Base-by-base conservation (phyloP, 2,329 filamentous ascomycete species). In the Fusarium brevicatenulatum region DNA sequence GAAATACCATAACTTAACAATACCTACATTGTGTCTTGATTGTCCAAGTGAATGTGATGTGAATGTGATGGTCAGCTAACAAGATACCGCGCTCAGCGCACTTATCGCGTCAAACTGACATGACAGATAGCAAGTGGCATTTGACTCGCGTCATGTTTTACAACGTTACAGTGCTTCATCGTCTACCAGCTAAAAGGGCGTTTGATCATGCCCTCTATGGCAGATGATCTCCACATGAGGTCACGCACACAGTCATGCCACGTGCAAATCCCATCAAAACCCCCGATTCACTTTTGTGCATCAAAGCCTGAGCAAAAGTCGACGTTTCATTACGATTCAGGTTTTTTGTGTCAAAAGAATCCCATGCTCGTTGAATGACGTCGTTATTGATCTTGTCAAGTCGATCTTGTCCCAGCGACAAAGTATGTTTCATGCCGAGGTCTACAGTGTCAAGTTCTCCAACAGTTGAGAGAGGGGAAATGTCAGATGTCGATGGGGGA, bases 1-100 rank as follows among this genome's bases (percentile, higher is more conserved):
- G 78, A 68, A 81, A 81, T 80, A 81, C 78, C 79, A 81, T 80
- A 80, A 80, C 64, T 68, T 71, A 55, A 71, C 42, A 63, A 32
- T 63, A 53, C 56, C 13, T 36, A 30, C 43, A 54, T 19, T n/a
- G 23, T 39, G 21, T n/a, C 21, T n/a, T 37, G 36, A 19, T 37
- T 19, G 18, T 19, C 9, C 18, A 37, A 37, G 36, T 37, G 49
- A 23, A 23, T 19, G 40, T 59, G 53, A 25, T 32, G 53, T 65
- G 54, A 55, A 52, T 54, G 53, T 50, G 16, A 50, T 7, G 11
- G 39, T 23, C 54, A 57, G 40, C 25, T 34, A 36, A 42, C 28
- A 8, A 9, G 36, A 8, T 13, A 30, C 34, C 34, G 36, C 50
- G 19, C 25, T 52, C 42, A 47, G 47, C 43, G 25, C 25, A 36